phyloP scores from a whole-genome alignment of 2,329 filamentous ascomycete genomes.

The Alternaria sp. region DNA sequence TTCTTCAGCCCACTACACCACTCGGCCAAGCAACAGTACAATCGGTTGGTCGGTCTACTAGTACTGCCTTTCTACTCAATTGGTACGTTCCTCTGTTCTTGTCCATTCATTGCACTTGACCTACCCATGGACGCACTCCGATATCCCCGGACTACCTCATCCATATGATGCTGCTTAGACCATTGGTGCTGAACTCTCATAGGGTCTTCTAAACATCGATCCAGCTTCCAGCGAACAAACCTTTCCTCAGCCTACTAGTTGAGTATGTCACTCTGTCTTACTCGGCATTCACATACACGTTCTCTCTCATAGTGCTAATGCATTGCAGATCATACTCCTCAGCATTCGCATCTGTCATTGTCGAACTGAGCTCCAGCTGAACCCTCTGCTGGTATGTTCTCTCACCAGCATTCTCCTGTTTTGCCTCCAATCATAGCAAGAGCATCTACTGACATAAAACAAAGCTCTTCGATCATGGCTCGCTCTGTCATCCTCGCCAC shows the following conservation, averaged over 20 bases:
- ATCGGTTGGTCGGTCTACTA: neutral
- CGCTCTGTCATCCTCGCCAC: slow-evolving; percentile 17
- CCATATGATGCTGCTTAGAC: neutral
- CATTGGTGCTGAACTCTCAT: neutral
- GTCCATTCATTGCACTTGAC: neutral
- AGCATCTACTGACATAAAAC: neutral
- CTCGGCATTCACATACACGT: neutral
- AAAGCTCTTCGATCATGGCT: slow-evolving; percentile 17
- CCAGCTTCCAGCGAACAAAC: neutral
- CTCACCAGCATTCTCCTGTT: neutral
- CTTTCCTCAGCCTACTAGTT: neutral
- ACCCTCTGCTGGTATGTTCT: neutral
- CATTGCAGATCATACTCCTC: neutral
- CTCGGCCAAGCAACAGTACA: neutral
- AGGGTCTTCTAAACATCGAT: neutral
- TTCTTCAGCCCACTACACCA: slow-evolving; percentile 13
- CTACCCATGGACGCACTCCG: neutral
- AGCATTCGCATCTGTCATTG: neutral
- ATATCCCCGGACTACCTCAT: neutral
- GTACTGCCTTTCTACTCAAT: neutral
- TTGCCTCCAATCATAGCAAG: neutral
- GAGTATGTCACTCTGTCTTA: neutral
- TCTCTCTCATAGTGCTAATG: neutral
- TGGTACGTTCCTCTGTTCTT: neutral
- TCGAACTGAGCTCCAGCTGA: neutral